A percentile compares a stretch with the other conserved stretches of the same genome.
Conservation (phyloP, 495 filamentous ascomycete species). For the Durotheca rogersii region DNA sequence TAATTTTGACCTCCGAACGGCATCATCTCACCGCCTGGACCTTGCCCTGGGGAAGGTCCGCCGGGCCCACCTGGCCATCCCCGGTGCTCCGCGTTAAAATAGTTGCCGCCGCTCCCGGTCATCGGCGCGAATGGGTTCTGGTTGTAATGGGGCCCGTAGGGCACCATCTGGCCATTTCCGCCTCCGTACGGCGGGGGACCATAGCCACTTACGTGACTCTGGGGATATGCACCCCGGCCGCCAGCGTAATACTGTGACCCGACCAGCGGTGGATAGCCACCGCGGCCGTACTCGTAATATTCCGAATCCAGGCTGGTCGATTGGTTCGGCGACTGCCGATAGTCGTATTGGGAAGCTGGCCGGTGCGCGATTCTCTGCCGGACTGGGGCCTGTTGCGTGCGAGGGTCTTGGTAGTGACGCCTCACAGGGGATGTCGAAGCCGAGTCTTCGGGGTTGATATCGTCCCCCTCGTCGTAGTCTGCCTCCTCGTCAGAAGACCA, state of each 20-base stretch:
- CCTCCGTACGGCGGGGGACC: slow-evolving; percentile 36
- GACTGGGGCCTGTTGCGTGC: slow-evolving; percentile 37
- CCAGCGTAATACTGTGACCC: slow-evolving; percentile 41
- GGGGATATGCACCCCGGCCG: slow-evolving; percentile 38
- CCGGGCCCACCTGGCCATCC: slow-evolving; percentile 13
- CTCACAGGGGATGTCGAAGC: slow-evolving; percentile 55
- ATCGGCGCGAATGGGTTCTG: slow-evolving; percentile 48
- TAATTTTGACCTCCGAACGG: slow-evolving; percentile 40
- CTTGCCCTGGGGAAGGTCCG: too few relatives aligned
- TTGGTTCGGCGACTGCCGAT: slow-evolving; percentile 39
- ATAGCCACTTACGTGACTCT: slow-evolving; percentile 47
- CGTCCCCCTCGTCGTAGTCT: slow-evolving; percentile 51
- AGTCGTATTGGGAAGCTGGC: slow-evolving; percentile 38
- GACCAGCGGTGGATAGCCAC: slow-evolving; percentile 36
- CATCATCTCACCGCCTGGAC: slow-evolving; percentile 46
- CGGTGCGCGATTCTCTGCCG: slow-evolving; percentile 43
- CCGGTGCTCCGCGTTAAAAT: slow-evolving; percentile 37
- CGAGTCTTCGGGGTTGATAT: slow-evolving; percentile 81
- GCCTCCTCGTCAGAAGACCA: slow-evolving; percentile 34
- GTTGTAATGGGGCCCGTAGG: slow-evolving; percentile 40
- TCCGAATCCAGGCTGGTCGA: slow-evolving; percentile 54
- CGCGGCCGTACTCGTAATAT: slow-evolving; percentile 37
- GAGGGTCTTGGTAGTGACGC: slow-evolving; percentile 35
- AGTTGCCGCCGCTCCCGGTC: slow-evolving; percentile 35
- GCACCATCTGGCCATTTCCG: slow-evolving; percentile 42